These are phyloP conservation scores for Luffa aegyptiaca DNA, from an alignment of 306 rosid species.

Conservation along the genomic window DNA sequence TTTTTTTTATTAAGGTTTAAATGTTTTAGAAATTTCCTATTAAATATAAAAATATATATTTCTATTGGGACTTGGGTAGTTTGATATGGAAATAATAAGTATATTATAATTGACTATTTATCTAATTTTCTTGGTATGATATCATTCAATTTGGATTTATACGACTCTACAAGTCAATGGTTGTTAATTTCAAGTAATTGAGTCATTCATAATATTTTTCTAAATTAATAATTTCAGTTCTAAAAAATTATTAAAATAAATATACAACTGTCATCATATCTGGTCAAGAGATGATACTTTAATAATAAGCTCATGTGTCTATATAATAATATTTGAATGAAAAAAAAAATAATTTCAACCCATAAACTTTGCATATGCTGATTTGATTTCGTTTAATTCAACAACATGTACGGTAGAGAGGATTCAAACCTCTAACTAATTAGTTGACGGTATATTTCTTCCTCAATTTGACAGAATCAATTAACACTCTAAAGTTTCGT, in stretches of 20 bases:
- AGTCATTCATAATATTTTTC: neutral
- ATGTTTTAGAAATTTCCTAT: no score
- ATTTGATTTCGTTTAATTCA: no score
- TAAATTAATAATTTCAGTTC: neutral
- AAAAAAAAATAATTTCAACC: no score
- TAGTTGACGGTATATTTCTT: no score
- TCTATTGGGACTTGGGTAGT: neutral
- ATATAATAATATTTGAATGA: no score
- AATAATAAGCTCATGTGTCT: neutral
- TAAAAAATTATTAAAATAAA: neutral
- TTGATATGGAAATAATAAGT: neutral
- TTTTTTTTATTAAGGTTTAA: no score
- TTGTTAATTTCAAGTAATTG: neutral
- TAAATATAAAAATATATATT: neutral
- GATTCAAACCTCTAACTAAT: no score
- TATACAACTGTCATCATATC: neutral
- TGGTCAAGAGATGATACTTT: neutral
- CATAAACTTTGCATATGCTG: no score
- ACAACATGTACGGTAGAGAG: no score
- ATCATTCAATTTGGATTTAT: neutral
- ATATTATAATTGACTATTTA: neutral
- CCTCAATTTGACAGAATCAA: no score
- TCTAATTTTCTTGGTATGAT: neutral
- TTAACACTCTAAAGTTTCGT: no score
- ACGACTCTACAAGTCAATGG: conserved; percentile 8